These are phyloP conservation scores for Quercus wislizeni DNA, from an alignment of 306 rosid genomes.

Conservation along the genomic window DNA sequence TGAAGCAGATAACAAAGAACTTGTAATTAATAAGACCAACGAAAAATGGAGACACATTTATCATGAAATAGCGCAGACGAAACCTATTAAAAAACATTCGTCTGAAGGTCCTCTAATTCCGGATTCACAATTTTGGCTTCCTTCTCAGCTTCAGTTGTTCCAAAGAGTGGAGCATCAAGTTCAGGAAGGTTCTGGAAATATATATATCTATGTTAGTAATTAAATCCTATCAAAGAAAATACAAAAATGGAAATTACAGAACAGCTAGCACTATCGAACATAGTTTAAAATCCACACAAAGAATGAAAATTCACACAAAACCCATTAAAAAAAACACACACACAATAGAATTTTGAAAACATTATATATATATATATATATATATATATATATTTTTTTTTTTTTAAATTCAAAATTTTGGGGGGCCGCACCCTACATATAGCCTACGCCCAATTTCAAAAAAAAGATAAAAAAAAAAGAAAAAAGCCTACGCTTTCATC, in stretches of 20 bases:
- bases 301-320: too few relatives aligned
- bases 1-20: not conserved
- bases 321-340: too few relatives aligned
- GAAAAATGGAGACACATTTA: not conserved
- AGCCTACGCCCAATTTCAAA: too few relatives aligned
- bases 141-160: conserved; percentile 46
- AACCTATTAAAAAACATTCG: conserved; percentile 60
- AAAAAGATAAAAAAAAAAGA: too few relatives aligned
- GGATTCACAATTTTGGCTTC: conserved; percentile 45
- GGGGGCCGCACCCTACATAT: too few relatives aligned
- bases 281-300: not conserved
- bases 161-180: conserved; percentile 64
- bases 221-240: not conserved
- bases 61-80: not conserved
- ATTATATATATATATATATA: too few relatives aligned
- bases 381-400: too few relatives aligned
- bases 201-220: not conserved
- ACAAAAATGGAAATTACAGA: not conserved
- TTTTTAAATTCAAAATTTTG: too few relatives aligned
- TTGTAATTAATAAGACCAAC: not conserved
- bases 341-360: too few relatives aligned
- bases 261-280: not conserved
- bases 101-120: conserved; percentile 51
- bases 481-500: too few relatives aligned
- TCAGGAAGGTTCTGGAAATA: conserved; percentile 69